Base-by-base conservation (phyloP, 2,329 filamentous ascomycete species). In the Epichloe brachyelytri region DNA sequence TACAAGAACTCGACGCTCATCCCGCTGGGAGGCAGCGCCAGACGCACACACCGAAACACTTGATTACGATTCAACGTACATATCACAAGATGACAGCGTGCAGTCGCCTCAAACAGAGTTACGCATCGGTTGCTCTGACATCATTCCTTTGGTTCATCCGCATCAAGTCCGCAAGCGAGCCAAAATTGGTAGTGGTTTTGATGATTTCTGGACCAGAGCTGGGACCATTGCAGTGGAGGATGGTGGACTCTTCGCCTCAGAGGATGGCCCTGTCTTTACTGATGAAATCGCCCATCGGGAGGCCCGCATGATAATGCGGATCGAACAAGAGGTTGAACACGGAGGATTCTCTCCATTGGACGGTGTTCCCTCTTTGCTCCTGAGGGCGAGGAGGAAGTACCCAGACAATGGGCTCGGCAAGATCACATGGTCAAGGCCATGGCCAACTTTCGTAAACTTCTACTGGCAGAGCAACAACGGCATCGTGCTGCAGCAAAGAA, bases 381-480 rank as follows among this genome's bases (percentile, higher is more conserved):
- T 0, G 86, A 93, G 55, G 73, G 80, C 12, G 72, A 71, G 53
- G 82, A 87, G 51, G 86, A 94, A 59, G 86, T 86, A 0, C 78
- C 81, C 0, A 76, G 78, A 49, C 88, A 93, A 60, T 97, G 88
- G 73, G 82, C 85, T n/a, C 89, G 94, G 58, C 78, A 81, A 62
- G 90, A 97, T 61, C 87, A 97, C 63, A 75, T 97, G 49, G 74
- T 86, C 44, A 83, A 83, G 45, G 90, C 95, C 54, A 83, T 86
- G 53, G 63, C 84, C 12, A 85, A 90, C 58, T 91, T 97, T 59
- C 82, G 87, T 46, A 86, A 82, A 59, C 74, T 97, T 37, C 79
- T 97, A 70, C 68, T 83, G 3, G 79, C 81, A 52, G 93, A 98
- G 65, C 86, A 89, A 58, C 79, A 80, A 55, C 77, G 83, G 12